phyloP scores from a whole-genome alignment of 2,329 filamentous ascomycete genomes.

The Triangularia setosa region DNA sequence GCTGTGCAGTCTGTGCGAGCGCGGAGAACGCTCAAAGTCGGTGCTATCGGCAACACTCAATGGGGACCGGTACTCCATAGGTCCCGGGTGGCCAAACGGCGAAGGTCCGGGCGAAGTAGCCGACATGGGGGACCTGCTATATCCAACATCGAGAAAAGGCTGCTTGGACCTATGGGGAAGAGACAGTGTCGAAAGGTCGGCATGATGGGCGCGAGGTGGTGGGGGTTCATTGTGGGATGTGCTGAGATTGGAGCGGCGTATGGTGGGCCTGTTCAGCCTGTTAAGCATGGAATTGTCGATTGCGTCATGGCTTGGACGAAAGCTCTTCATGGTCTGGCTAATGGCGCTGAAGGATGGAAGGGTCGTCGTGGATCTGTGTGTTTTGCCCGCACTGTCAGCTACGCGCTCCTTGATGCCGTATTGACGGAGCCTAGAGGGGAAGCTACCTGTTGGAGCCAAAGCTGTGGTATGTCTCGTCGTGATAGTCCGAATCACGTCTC shows the following conservation, averaged over 20 bases:
- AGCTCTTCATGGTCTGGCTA: constrained; percentile 44
- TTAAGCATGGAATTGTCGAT: constrained; percentile 51
- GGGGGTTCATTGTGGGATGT: constrained; percentile 36
- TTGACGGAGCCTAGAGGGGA: neutral
- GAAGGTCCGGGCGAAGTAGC: constrained; percentile 44
- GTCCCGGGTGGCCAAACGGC: constrained; percentile 37
- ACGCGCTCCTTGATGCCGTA: neutral
- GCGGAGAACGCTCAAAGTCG: constrained; percentile 46
- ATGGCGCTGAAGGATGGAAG: constrained; percentile 31
- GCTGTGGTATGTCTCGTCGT: constrained; percentile 29
- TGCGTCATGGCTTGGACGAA: constrained; percentile 42
- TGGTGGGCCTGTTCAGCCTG: constrained; percentile 49
- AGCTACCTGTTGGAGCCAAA: constrained; percentile 24
- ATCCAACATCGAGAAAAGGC: constrained; percentile 36
- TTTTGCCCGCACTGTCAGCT: neutral
- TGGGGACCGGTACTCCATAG: constrained; percentile 40
- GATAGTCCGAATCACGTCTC: constrained; percentile 14
- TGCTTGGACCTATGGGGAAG: constrained; percentile 42
- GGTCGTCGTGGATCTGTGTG: constrained; percentile 20
- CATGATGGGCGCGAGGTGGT: constrained; percentile 31
- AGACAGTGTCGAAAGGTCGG: constrained; percentile 44
- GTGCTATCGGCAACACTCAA: constrained; percentile 37
- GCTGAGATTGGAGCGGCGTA: constrained; percentile 39
- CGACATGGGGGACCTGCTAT: constrained; percentile 29
- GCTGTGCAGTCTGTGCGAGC: constrained; percentile 48